Evolutionary conservation across 768 basidiomycete genomes (phyloP).

Genomic region (Podaxis pistillaris): DNA sequence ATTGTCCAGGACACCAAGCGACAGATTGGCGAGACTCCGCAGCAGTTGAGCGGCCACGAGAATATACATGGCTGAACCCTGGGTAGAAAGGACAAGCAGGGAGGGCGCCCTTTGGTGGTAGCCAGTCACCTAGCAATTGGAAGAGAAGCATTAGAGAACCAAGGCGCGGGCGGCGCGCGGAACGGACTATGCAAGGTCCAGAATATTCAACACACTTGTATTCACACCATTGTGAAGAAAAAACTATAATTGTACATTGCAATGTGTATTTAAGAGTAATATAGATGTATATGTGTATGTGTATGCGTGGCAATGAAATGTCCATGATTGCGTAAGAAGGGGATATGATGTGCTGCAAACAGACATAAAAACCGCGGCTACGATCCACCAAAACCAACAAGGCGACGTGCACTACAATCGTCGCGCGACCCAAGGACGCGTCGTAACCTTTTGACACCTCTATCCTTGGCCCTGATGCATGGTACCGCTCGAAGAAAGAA

Average conservation of each 20-base stretch:
- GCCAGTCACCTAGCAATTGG: conserved; percentile 1
- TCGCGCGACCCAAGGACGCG: conserved; percentile 19
- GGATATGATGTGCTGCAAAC: conserved; percentile 21
- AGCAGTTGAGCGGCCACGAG: not conserved
- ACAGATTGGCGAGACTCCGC: conserved; percentile 7
- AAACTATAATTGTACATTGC: conserved; percentile 16
- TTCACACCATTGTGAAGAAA: not conserved
- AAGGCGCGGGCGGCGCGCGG: not conserved
- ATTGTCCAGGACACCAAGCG: not conserved
- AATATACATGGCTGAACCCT: not conserved
- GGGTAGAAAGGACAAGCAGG: not conserved
- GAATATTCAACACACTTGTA: not conserved
- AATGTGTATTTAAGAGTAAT: conserved; percentile 23
- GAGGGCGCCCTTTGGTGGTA: not conserved
- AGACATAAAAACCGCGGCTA: not conserved
- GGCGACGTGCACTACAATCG: conserved; percentile 47
- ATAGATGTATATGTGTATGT: conserved; percentile 28
- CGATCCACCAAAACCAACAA: conserved; percentile 22
- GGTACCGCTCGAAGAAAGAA: conserved; percentile 10
- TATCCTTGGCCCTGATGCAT: conserved; percentile 21
- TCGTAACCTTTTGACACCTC: conserved; percentile 22
- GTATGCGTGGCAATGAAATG: conserved; percentile 4
- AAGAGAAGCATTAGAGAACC: not conserved
- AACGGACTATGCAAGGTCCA: too few relatives aligned
- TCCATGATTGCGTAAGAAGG: conserved; percentile 30